Base-by-base conservation (phyloP, 345 rosid species). In the Bretschneidera sinensis region DNA sequence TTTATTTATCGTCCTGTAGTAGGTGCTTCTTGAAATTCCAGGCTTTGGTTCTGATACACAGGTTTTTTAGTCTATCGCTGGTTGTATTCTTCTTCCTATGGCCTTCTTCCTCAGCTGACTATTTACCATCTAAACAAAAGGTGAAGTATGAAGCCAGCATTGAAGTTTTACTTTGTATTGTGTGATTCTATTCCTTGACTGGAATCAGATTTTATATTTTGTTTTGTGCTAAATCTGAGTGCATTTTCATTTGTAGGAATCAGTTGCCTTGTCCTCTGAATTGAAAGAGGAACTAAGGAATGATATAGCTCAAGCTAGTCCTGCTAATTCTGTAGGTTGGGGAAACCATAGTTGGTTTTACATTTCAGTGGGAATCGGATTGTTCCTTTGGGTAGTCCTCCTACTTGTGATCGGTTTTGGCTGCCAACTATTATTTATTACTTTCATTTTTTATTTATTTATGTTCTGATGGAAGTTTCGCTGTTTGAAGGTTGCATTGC, bases 11-110 rank as follows among this genome's bases (percentile, higher is more conserved):
- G 53, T 24, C 21, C 22, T 54, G 62, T 83, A 63, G 78, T 65
- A 28, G 63, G 49, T 77, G 72, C 61, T 71, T 76, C 58, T 84
- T 74, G 75, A 63, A 81, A 76, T 82, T 78, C 56, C 95, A 89
- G 98, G 98, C 90, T 67, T 85, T 92, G 83, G 84, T 83, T 75
- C 77, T 83, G 66, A 85, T 92, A 76, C 96, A 86, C 79, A 86
- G 98, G 74, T 89, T 92, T 78, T 92, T 92, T 81, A 83, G 98
- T 73, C 59, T 87, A 25, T 85, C 95, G 4, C 90, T 89, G 47
- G 78, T 86, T 63, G 63, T 83, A 20, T 87, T 91, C 76, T 89
- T 86, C 67, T 23, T 85, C 68, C 81, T 92, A 43, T 92, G 96
- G 96, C 83, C 66, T 11, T 74, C 80, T 47, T 89, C 98, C 9